A percentile compares a stretch with the other conserved stretches of the same genome.
Evolutionary conservation across 306 rosid species (phyloP).

Genomic region (Acmispon strigosus): DNA sequence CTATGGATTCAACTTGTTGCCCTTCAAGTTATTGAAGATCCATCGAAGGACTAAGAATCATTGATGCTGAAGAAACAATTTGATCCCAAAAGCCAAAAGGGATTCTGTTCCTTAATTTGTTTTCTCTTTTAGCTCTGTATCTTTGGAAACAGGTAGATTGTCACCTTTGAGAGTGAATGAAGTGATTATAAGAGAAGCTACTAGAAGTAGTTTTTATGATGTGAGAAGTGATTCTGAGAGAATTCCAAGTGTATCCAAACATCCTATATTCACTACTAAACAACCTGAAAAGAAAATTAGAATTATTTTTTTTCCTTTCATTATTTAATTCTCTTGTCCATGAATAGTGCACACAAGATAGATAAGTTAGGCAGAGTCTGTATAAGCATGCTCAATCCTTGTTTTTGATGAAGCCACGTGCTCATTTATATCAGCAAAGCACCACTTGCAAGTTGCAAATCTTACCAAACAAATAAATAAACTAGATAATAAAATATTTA

Average conservation of each 20-base stretch:
- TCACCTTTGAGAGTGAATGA: too few relatives aligned
- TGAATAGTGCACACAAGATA: constrained; percentile 41
- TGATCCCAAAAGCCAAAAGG: constrained; percentile 16
- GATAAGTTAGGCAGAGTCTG: constrained; percentile 39
- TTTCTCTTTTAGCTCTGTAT: constrained; percentile 7
- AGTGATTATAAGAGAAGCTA: too few relatives aligned
- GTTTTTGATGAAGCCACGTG: constrained; percentile 40
- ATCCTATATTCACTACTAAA: constrained; percentile 34
- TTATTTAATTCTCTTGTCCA: constrained; percentile 42
- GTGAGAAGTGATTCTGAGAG: too few relatives aligned
- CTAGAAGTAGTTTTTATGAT: too few relatives aligned
- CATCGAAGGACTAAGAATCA: constrained; percentile 15
- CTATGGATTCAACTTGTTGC: background rate
- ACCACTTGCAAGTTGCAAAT: constrained; percentile 10
- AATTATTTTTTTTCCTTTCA: constrained; percentile 18
- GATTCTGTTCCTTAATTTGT: constrained; percentile 19
- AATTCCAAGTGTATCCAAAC: too few relatives aligned
- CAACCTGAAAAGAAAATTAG: constrained; percentile 37
- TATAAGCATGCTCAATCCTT: constrained; percentile 30
- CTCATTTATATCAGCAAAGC: constrained; percentile 28
- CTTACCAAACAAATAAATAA: background rate
- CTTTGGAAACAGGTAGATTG: too few relatives aligned
- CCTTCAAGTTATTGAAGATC: constrained; percentile 9
- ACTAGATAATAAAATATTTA: background rate
- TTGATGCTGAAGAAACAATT: constrained; percentile 18